These are phyloP conservation scores for Tilletia setariae DNA, from an alignment of 1,284 basidiomycete genomes.

Conservation along the genomic window DNA sequence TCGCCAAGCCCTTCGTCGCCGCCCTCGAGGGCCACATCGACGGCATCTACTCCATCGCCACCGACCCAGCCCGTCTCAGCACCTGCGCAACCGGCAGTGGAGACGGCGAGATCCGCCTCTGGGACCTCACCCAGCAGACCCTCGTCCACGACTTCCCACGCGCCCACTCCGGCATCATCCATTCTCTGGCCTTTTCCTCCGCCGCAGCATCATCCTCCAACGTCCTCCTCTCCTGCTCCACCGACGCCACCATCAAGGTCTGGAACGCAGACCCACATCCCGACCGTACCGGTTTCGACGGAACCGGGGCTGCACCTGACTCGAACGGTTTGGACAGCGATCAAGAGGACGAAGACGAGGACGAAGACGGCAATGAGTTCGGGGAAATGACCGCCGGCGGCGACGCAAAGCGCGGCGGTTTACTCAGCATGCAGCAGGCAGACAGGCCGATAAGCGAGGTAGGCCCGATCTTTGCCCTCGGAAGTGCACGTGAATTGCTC, in stretches of 20 bases:
- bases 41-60: slow-evolving; percentile 83
- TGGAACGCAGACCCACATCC: slow-evolving; percentile 65
- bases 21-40: slow-evolving; percentile 89
- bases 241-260: slow-evolving; percentile 85
- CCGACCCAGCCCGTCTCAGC: slow-evolving; percentile 72
- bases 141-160: slow-evolving; percentile 69
- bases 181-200: slow-evolving; percentile 64
- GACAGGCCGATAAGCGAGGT: slow-evolving; percentile 36
- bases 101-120: slow-evolving; percentile 89
- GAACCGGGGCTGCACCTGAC: slow-evolving; percentile 32
- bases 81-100: slow-evolving; percentile 89
- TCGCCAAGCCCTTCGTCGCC: slow-evolving; percentile 91
- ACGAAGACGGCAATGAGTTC: slow-evolving; percentile 46
- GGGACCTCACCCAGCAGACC: slow-evolving; percentile 72
- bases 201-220: slow-evolving; percentile 53
- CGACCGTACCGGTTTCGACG: slow-evolving; percentile 52
- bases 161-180: slow-evolving; percentile 87
- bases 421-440: slow-evolving; percentile 41
- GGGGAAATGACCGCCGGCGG: slow-evolving; percentile 38
- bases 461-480: slow-evolving; percentile 1
- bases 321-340: slow-evolving; percentile 38
- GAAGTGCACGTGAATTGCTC: not conserved
- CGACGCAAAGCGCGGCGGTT: slow-evolving; percentile 32
- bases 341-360: slow-evolving; percentile 53
- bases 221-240: slow-evolving; percentile 80